Conservation (phyloP, 1,284 basidiomycete genomes). For the Ganoderma sp. region DNA sequence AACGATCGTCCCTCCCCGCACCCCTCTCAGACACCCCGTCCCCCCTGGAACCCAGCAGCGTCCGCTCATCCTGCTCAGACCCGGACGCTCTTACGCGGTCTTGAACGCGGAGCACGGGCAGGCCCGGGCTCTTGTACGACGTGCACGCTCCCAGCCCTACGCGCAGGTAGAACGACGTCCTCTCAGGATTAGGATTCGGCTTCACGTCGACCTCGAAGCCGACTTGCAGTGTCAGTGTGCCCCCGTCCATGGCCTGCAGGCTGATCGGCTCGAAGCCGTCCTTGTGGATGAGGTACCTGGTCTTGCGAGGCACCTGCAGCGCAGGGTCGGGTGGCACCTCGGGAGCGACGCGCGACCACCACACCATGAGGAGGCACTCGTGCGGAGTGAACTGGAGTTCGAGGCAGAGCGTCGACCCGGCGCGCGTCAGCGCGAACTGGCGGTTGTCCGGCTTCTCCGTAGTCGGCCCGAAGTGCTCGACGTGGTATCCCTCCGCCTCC, state of each 20-base stretch:
- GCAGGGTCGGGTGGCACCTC: neutral
- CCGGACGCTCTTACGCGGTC: neutral
- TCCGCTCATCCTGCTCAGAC: no score
- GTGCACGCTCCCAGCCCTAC: neutral
- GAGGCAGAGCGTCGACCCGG: neutral
- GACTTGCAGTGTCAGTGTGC: neutral
- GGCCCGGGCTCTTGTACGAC: neutral
- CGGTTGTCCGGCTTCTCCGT: neutral
- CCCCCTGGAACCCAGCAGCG: no score
- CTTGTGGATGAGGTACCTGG: constrained; percentile 1
- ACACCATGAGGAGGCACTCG: neutral
- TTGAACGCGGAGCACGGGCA: neutral
- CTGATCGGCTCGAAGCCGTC: neutral
- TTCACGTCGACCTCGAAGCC: neutral
- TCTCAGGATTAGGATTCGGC: neutral
- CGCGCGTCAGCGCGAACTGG: neutral
- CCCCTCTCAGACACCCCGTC: no score
- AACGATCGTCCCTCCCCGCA: neutral
- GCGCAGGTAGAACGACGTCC: neutral
- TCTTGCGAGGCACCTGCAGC: neutral
- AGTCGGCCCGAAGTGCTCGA: neutral
- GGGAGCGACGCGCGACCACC: neutral
- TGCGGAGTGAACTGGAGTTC: neutral
- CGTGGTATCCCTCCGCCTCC: neutral
- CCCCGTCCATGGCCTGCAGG: neutral